These are phyloP conservation scores for Aristolochia californica DNA, from an alignment of 164 flowering plant genomes.

Conservation along the genomic window DNA sequence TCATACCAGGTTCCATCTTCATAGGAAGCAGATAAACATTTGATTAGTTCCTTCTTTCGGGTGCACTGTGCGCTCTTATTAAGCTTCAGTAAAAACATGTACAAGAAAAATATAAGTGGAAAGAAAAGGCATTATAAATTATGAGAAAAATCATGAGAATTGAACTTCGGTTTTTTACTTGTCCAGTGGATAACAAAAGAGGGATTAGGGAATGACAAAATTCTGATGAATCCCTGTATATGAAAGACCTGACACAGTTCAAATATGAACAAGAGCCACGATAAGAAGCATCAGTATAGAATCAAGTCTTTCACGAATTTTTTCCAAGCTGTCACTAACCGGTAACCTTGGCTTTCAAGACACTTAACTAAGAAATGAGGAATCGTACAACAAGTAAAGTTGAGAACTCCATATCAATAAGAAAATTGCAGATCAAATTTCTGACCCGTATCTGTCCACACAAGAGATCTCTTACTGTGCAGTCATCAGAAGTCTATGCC, in stretches of 20 bases:
- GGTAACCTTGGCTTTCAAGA: too few species aligned
- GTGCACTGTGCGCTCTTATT: slow-evolving; percentile 33
- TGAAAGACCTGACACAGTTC: too few species aligned
- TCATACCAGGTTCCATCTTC: slow-evolving; percentile 50
- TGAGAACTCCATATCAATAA: not conserved
- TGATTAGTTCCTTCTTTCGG: slow-evolving; percentile 49
- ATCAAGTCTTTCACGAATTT: too few species aligned
- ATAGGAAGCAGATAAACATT: slow-evolving; percentile 39
- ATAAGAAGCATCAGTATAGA: too few species aligned
- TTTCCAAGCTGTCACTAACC: too few species aligned
- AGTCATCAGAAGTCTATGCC: slow-evolving; percentile 66
- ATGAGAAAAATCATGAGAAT: slow-evolving; percentile 2
- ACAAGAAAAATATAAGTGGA: slow-evolving; percentile 2
- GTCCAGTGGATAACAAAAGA: not conserved
- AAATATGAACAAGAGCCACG: too few species aligned
- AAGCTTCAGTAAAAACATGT: slow-evolving; percentile 13
- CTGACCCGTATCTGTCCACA: slow-evolving; percentile 91
- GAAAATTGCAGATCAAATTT: slow-evolving; percentile 17
- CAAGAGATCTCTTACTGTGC: slow-evolving; percentile 46
- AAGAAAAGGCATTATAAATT: slow-evolving; percentile 2
- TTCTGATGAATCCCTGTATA: too few species aligned
- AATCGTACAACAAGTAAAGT: too few species aligned
- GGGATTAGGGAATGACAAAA: not conserved
- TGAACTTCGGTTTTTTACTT: not conserved
- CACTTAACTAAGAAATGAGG: too few species aligned